Evolutionary conservation across 2,329 filamentous ascomycete genomes (phyloP).

Genomic region (Achaetomium macrosporum): DNA sequence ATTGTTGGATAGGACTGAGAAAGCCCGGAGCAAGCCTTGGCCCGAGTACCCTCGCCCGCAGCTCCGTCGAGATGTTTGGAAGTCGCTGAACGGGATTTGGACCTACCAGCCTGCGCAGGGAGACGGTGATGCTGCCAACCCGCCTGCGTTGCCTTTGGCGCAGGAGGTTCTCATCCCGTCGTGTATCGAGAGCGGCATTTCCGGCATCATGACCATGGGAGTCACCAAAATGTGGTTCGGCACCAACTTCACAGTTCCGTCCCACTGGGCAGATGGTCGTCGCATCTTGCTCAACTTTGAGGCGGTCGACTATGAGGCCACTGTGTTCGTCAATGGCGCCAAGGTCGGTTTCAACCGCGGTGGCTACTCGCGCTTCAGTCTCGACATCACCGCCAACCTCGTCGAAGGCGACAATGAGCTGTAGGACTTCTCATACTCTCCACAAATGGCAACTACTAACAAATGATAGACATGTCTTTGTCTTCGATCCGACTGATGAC

Average conservation of each 20-base stretch:
- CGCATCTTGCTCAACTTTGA: slow-evolving; percentile 50
- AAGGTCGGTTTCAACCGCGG: slow-evolving; percentile 49
- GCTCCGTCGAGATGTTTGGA: slow-evolving; percentile 48
- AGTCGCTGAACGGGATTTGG: slow-evolving; percentile 55
- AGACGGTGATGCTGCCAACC: slow-evolving; percentile 16
- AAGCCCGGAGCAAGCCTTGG: slow-evolving; percentile 49
- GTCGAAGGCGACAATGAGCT: slow-evolving; percentile 47
- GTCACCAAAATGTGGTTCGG: slow-evolving; percentile 44
- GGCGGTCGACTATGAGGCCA: slow-evolving; percentile 52
- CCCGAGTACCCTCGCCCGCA: slow-evolving; percentile 54
- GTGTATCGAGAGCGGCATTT: slow-evolving; percentile 34
- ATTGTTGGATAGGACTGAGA: too few relatives aligned
- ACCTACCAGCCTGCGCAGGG: slow-evolving; percentile 38
- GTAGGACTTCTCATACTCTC: slow-evolving; percentile 31
- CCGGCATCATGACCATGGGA: slow-evolving; percentile 41
- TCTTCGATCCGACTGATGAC: slow-evolving; percentile 61
- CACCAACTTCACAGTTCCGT: slow-evolving; percentile 46
- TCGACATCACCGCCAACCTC: slow-evolving; percentile 50
- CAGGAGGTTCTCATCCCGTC: slow-evolving; percentile 34
- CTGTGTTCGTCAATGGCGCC: slow-evolving; percentile 53
- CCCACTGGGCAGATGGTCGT: slow-evolving; percentile 36
- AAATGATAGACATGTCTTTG: slow-evolving; percentile 51
- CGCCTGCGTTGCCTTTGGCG: slow-evolving; percentile 27
- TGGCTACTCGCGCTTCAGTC: slow-evolving; percentile 56
- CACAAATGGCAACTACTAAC: neutral